Evolutionary conservation across 2,329 filamentous ascomycete genomes (phyloP), one percentile per base, ranked within the genome.

Genomic region (Talaromyces funiculosus): DNA sequence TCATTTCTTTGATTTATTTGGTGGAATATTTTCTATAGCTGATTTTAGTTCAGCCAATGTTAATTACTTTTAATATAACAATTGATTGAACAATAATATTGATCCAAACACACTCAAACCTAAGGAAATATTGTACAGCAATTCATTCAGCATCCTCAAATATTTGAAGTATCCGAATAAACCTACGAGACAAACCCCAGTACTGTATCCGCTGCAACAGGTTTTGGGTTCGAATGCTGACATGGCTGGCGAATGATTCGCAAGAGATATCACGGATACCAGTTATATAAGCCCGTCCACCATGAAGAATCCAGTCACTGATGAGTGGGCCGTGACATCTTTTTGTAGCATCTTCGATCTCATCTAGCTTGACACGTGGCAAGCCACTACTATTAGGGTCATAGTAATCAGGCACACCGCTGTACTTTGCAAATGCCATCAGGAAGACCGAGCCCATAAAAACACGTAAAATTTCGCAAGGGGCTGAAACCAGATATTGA

Each of bases 361-460:
- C 35, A 12, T 53, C 51, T 37, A 53, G 8, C 8, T 53, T 53
- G 20, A 53, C 51, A 20, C 5, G 12, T 37, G 31, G 20, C 1
- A 26, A n/a, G 6, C 10, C 35, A 14, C n/a, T 9, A 3, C 31
- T 33, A 10, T 3, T 12, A 33, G 12, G 31, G 12, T 3, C 31
- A 33, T 9, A 33, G 8, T 33, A 33, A 0, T 7, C 31, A 1
- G 31, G 31, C 9, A 10, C 31, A 12, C 9, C 9, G 31, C 31
- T 33, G 8, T 33, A 33, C 9, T 59, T 59, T 1, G 57, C 33
- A 35, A 59, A 59, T 1, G 57, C 57, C 26, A 59, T 53, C 4
- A 59, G 20, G 18, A 59, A 59, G 40, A 59, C 53, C 20, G 45
- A 59, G 1, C 57, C 57, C 57, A 59, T 59, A 29, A 59, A 59